Evolutionary conservation across 805 yeast species (phyloP), one percentile per base, ranked within the genome.

Genomic region (Ascoidea tarda): DNA sequence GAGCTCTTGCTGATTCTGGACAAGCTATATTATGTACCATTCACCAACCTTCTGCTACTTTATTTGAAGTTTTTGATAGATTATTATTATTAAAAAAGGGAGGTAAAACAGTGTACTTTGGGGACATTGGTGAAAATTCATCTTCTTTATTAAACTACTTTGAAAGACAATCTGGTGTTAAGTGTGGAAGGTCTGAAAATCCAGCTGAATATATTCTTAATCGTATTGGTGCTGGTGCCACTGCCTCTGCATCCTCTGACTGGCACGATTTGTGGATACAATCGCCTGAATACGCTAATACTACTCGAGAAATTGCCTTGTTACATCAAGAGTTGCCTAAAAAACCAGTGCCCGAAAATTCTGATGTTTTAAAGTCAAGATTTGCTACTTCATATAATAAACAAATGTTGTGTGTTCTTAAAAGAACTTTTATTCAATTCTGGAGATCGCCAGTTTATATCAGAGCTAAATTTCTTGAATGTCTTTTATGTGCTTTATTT

Each of bases 41-140:
- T 59, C 84, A 81, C 63, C 86, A 80, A 65, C 85, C 85, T 49
- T 76, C 82, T 46, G 83, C 83, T 46, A 69, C 76, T 51, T 69
- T 81, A 58, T 72, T 80, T 60, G 74, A 77, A 57, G 77, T 77
- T 58, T 80, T 80, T 56, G 86, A 80, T 59, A 73, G 82, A 21
- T 68, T 81, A 53, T 69, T 79, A 58, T 73, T 83, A 58, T 68
- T 84, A 61, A 79, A 79, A 57, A 76, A 75, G 57, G 91, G 90
- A 59, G 91, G 91, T 55, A 69, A 75, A 62, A 83, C 89, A 48
- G 84, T 53, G 33, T 84, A 83, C 63, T 84, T 82, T 63, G 91
- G 91, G 58, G 86, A 82, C 56, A 79, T 82, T 59, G 85, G 87
- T 50, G 67, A 73, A 50, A 76, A 78, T 62, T 77, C 81, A 6